phyloP scores from a whole-genome alignment of 1,139 yeast species.

The Yamadazyma atlantica region DNA sequence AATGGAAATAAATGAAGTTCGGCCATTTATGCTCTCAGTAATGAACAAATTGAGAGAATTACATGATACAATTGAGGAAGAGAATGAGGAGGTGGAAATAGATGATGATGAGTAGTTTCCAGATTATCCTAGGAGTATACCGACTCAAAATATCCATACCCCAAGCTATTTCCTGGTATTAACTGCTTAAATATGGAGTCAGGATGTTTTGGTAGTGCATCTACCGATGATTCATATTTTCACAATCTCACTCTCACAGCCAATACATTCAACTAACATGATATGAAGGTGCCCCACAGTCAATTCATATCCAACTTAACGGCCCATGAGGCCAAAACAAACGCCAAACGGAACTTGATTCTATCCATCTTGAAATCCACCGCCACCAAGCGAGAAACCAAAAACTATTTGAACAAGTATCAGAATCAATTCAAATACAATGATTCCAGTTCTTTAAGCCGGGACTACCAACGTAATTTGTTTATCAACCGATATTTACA shows the following conservation, averaged over 20 bases:
- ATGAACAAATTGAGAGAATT: constrained; percentile 73
- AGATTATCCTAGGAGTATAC: too few species aligned
- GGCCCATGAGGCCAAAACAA: constrained; percentile 32
- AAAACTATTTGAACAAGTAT: constrained; percentile 63
- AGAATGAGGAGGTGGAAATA: constrained; percentile 16
- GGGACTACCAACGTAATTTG: constrained; percentile 36
- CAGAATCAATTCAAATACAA: constrained; percentile 39
- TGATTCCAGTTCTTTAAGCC: constrained; percentile 15
- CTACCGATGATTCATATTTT: not conserved
- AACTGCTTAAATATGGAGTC: not conserved
- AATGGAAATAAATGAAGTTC: constrained; percentile 81
- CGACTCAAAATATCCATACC: too few species aligned
- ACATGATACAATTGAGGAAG: constrained; percentile 38
- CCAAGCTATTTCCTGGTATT: not conserved
- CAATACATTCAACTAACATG: too few species aligned
- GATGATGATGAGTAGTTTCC: constrained; percentile 17
- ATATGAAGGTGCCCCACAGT: constrained; percentile 13
- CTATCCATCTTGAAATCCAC: constrained; percentile 69
- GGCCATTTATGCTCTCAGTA: constrained; percentile 76
- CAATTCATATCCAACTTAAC: constrained; percentile 43
- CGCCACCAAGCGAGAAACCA: constrained; percentile 75
- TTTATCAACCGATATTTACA: constrained; percentile 43
- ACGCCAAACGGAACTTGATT: constrained; percentile 53
- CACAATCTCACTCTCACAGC: not conserved
- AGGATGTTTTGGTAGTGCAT: not conserved